A percentile compares a stretch with the other conserved stretches of the same genome.
Evolutionary conservation across 768 basidiomycete species (phyloP).

Genomic region (Leccinellum luteum): DNA sequence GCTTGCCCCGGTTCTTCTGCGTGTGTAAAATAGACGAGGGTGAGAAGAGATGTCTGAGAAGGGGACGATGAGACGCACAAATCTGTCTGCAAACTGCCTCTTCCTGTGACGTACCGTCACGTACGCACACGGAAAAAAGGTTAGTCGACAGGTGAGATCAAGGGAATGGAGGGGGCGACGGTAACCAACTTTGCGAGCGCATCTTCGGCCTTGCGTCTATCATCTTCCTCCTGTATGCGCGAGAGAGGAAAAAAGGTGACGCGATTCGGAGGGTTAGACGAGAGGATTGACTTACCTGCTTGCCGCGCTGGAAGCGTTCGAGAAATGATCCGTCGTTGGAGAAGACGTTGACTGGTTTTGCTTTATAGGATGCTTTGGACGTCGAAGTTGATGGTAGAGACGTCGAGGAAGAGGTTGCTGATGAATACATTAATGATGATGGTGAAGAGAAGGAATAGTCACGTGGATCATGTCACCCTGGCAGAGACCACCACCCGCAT

Average conservation of each 20-base stretch:
- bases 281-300: slow-evolving; percentile 41
- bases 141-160: not conserved
- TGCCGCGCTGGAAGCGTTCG: slow-evolving; percentile 57
- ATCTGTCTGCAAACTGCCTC: slow-evolving; percentile 56
- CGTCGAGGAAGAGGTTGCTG: slow-evolving; percentile 22
- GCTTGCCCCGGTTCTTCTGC: slow-evolving; percentile 61
- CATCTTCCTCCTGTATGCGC: slow-evolving; percentile 50
- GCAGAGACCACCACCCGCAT: slow-evolving; percentile 38
- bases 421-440: slow-evolving; percentile 11
- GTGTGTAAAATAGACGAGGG: not conserved
- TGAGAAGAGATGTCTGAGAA: too few relatives aligned
- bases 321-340: slow-evolving; percentile 70
- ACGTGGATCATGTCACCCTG: slow-evolving; percentile 3
- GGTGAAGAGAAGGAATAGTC: not conserved
- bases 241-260: not conserved
- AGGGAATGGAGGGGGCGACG: not conserved
- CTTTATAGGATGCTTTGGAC: slow-evolving; percentile 25
- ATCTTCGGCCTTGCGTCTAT: slow-evolving; percentile 54
- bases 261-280: not conserved
- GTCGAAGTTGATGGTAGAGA: not conserved
- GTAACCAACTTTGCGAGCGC: slow-evolving; percentile 45
- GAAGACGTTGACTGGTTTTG: slow-evolving; percentile 59
- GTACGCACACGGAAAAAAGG: too few relatives aligned
- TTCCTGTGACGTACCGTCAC: slow-evolving; percentile 47
- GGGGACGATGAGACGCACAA: slow-evolving; percentile 41